These are phyloP conservation scores for Vachellia pachyceras DNA, from an alignment of 306 rosid species.

Conservation along the genomic window DNA sequence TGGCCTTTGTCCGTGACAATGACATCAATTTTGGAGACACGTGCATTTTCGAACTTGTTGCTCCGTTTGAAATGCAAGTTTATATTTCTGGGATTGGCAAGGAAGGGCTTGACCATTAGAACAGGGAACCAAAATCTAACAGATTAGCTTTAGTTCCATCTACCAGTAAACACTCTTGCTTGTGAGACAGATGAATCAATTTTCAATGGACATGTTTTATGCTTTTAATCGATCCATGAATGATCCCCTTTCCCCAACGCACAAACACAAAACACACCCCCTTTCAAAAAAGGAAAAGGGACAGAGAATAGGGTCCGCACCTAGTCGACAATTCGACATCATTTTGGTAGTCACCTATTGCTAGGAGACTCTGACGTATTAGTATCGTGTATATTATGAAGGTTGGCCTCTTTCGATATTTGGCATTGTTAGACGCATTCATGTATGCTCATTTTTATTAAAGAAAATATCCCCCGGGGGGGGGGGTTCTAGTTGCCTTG, in stretches of 20 bases:
- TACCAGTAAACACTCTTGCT: slow-evolving; percentile 46
- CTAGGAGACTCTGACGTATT: slow-evolving; percentile 19
- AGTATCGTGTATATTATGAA: not conserved
- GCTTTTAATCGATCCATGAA: slow-evolving; percentile 14
- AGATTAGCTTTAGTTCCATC: slow-evolving; percentile 54
- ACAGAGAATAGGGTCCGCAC: not conserved
- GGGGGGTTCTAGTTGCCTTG: slow-evolving; percentile 2
- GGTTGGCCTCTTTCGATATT: not conserved
- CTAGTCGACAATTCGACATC: slow-evolving; percentile 28
- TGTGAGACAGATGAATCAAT: slow-evolving; percentile 38
- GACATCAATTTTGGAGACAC: slow-evolving; percentile 78
- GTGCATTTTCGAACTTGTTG: slow-evolving; percentile 84
- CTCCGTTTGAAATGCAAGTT: slow-evolving; percentile 69
- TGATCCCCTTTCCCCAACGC: slow-evolving; percentile 5
- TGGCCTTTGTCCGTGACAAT: slow-evolving; percentile 91
- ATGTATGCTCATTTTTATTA: not conserved
- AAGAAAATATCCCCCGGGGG: not conserved
- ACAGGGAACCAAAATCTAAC: slow-evolving; percentile 53
- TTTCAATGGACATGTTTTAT: slow-evolving; percentile 26
- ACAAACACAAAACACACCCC: not conserved
- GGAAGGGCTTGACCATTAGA: slow-evolving; percentile 62
- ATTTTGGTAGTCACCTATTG: slow-evolving; percentile 2
- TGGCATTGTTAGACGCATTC: not conserved
- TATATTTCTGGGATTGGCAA: slow-evolving; percentile 72
- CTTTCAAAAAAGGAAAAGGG: not conserved